Conservation (phyloP, 345 rosid species). For the Melaleuca alternifolia region DNA sequence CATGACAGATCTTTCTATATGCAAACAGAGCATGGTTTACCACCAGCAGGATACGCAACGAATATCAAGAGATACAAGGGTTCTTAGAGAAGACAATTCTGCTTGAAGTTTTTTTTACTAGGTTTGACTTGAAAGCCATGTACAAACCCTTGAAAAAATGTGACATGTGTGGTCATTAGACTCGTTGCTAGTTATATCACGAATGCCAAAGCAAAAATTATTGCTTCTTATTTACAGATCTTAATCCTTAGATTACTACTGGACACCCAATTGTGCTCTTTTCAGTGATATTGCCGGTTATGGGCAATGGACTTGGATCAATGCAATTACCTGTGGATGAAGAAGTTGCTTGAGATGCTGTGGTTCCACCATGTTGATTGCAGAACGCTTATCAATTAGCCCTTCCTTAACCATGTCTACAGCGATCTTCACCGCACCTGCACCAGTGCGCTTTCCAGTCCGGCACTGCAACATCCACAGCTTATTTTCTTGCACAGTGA, state of each 20-base stretch:
- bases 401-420: slow-evolving; percentile 91
- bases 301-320: background rate
- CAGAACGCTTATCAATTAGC: slow-evolving; percentile 52
- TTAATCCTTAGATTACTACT: background rate
- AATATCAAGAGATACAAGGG: background rate
- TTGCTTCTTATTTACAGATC: background rate
- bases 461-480: slow-evolving; percentile 98
- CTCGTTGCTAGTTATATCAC: background rate
- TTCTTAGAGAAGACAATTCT: background rate
- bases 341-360: slow-evolving; percentile 89
- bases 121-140: background rate
- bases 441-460: slow-evolving; percentile 83
- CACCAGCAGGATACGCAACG: background rate
- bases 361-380: slow-evolving; percentile 78
- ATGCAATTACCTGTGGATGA: slow-evolving; percentile 64
- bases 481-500: slow-evolving; percentile 92
- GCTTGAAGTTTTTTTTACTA: background rate
- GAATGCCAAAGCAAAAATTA: background rate
- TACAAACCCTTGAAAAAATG: background rate
- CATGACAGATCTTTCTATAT: background rate
- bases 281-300: background rate
- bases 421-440: slow-evolving; percentile 83
- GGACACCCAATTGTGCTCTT: background rate
- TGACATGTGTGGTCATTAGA: background rate
- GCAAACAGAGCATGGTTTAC: background rate